Base-by-base conservation (phyloP, 352 stramenopile genomes). In the Phytopythium kandeliae region DNA sequence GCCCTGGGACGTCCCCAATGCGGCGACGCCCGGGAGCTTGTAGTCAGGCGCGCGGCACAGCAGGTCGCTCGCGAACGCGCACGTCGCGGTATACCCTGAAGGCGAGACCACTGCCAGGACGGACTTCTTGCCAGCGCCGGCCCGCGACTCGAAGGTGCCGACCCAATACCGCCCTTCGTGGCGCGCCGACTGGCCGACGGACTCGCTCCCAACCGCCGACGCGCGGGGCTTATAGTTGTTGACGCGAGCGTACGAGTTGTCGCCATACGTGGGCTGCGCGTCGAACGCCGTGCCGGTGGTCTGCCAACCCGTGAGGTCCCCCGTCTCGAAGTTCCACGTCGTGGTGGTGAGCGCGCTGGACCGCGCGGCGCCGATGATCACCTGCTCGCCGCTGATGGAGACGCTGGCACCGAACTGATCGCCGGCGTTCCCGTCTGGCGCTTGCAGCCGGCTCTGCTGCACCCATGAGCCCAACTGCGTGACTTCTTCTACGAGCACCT, bases 321-420 rank as follows among this genome's bases (percentile, higher is more conserved):
- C 96, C 0, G 96, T 98, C 56, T 99, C 96, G 62, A 99, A 99
- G 63, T 98, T 85, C 94, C 96, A 99, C 16, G 95, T 98, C 42
- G 91, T 97, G 3, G 76, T 91, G 3, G 85, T 76, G 16, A 91
- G 72, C 3, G 82, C 79, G 10, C 63, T 74, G 1, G 84, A 93
- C 2, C 65, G 55, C 50, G 75, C 69, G 6, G 86, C 84, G 3
- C 86, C 84, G 4, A 95, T 65, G 15, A 95, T 71, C 10, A 86
- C 55, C 50, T 92, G 79, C 48, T 95, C 78, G 15, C 78, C 80
- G 34, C 83, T 85, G 24, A 96, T 57, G 2, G 70, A 82, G 12
- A 96, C 71, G 37, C 69, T 89, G 8, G 61, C 55, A 2, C 86
- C 86, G 48, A 96, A 96, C 10, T 67, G 69, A 40, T 96, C 86